Conservation (phyloP, 495 filamentous ascomycete genomes). For the Talaromyces proteolyticus region DNA sequence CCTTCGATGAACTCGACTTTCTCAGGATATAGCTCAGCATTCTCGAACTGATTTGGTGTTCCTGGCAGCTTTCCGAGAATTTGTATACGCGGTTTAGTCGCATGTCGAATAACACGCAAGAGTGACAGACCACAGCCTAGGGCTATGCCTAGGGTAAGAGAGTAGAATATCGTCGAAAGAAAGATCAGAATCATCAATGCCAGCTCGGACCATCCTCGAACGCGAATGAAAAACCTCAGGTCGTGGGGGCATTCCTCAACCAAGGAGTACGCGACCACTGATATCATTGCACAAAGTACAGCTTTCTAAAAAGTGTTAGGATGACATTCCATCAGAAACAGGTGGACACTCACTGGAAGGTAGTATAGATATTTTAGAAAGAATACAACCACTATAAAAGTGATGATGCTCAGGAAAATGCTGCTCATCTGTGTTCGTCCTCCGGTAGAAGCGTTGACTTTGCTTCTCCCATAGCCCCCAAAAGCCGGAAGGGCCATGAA, state of each 20-base stretch:
- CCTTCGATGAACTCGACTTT: slow-evolving; percentile 84
- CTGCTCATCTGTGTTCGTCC: slow-evolving; percentile 90
- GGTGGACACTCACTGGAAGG: slow-evolving; percentile 63
- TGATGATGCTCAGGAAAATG: slow-evolving; percentile 75
- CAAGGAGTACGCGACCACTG: slow-evolving; percentile 88
- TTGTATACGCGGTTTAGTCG: slow-evolving; percentile 89
- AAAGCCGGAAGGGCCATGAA: slow-evolving; percentile 92
- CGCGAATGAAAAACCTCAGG: slow-evolving; percentile 78
- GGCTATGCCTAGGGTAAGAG: slow-evolving; percentile 77
- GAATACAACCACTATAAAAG: slow-evolving; percentile 70
- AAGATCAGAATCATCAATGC: slow-evolving; percentile 86
- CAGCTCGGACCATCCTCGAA: slow-evolving; percentile 81
- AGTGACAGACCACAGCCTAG: slow-evolving; percentile 84
- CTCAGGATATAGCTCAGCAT: slow-evolving; percentile 74
- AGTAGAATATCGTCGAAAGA: slow-evolving; percentile 87
- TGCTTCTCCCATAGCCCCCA: slow-evolving; percentile 93
- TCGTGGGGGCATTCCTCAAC: slow-evolving; percentile 95
- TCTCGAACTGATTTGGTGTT: slow-evolving; percentile 71
- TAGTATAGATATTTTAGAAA: slow-evolving; percentile 91
- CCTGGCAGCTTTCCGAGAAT: slow-evolving; percentile 89
- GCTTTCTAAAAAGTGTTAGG: slow-evolving; percentile 58
- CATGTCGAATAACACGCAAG: slow-evolving; percentile 81
- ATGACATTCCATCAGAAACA: not conserved
- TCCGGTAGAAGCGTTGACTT: slow-evolving; percentile 87
- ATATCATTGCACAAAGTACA: slow-evolving; percentile 89